These are phyloP conservation scores for Monascus ruber DNA, from an alignment of 2,329 filamentous ascomycete genomes.

Conservation along the genomic window DNA sequence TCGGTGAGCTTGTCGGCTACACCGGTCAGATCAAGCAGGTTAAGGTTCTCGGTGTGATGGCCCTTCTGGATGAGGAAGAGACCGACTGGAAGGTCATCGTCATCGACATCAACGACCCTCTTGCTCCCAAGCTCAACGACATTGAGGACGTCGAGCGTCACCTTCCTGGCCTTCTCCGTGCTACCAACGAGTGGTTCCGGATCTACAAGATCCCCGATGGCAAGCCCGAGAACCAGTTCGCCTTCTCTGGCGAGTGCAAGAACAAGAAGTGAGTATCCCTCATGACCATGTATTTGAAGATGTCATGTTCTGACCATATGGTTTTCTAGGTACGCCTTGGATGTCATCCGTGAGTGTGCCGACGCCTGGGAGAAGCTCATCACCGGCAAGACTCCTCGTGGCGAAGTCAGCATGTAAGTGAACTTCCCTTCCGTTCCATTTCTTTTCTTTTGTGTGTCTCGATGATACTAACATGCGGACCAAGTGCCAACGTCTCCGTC, in stretches of 20 bases:
- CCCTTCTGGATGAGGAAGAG: slow-evolving; percentile 97
- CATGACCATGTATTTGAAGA: background rate
- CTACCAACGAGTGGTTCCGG: slow-evolving; percentile 99
- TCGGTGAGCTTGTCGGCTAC: slow-evolving; percentile 95
- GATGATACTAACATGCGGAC: slow-evolving; percentile 5
- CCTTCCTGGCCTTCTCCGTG: slow-evolving; percentile 88
- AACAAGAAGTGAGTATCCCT: slow-evolving; percentile 67
- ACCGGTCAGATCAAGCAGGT: slow-evolving; percentile 97
- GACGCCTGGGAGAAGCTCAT: slow-evolving; percentile 97
- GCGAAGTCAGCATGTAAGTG: slow-evolving; percentile 74
- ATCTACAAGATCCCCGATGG: slow-evolving; percentile 99
- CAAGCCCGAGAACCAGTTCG: slow-evolving; percentile 99
- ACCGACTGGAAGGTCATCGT: slow-evolving; percentile 99
- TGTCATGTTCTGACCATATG: slow-evolving; percentile 6
- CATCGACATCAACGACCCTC: slow-evolving; percentile 94
- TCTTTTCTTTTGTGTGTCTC: background rate
- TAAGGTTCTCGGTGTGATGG: slow-evolving; percentile 99
- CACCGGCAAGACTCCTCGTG: slow-evolving; percentile 71
- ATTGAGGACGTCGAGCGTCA: slow-evolving; percentile 98
- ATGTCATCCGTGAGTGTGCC: slow-evolving; percentile 88
- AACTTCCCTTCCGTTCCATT: background rate
- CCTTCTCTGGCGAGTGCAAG: slow-evolving; percentile 99
- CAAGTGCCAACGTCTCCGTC: slow-evolving; percentile 69
- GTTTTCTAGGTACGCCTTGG: slow-evolving; percentile 65
- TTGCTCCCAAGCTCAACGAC: slow-evolving; percentile 93